Evolutionary conservation across 2,329 filamentous ascomycete species (phyloP).

Genomic region (Xylaria sp.): DNA sequence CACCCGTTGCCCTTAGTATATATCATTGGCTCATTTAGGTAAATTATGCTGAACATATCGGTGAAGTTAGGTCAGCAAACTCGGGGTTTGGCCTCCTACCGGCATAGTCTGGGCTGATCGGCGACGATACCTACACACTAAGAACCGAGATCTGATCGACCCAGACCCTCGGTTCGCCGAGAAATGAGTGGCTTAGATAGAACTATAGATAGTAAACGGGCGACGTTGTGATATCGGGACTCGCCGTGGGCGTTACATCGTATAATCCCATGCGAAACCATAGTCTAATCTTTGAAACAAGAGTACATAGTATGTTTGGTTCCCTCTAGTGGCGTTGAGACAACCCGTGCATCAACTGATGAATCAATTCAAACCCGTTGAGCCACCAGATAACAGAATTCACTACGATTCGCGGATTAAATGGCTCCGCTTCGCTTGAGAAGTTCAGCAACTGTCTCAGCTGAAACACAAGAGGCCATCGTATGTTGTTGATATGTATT

Average conservation of each 20-base stretch:
- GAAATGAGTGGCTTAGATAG: not conserved
- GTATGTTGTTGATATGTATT: not conserved
- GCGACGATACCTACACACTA: constrained; percentile 8
- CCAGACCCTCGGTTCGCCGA: constrained; percentile 27
- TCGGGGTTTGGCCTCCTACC: not conserved
- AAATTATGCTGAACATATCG: not conserved
- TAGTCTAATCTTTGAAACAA: not conserved
- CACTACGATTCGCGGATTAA: not conserved
- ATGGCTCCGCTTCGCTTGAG: not conserved
- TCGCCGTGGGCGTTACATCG: constrained; percentile 5
- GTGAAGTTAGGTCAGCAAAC: not conserved
- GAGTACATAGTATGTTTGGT: not conserved
- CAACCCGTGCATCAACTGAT: constrained; percentile 7
- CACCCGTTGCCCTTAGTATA: not conserved
- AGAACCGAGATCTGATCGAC: constrained; percentile 20
- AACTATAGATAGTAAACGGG: constrained; percentile 1
- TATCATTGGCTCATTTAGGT: constrained; percentile 1
- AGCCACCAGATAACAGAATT: not conserved
- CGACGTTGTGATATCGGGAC: not conserved
- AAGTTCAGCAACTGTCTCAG: not conserved
- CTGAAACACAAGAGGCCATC: not conserved
- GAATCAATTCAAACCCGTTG: not conserved
- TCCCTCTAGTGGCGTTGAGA: not conserved
- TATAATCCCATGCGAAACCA: not conserved
- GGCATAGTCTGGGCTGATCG: constrained; percentile 8